These are phyloP conservation scores for Solanum peruvianum DNA, from an alignment of 257 asterid species.

Conservation along the genomic window DNA sequence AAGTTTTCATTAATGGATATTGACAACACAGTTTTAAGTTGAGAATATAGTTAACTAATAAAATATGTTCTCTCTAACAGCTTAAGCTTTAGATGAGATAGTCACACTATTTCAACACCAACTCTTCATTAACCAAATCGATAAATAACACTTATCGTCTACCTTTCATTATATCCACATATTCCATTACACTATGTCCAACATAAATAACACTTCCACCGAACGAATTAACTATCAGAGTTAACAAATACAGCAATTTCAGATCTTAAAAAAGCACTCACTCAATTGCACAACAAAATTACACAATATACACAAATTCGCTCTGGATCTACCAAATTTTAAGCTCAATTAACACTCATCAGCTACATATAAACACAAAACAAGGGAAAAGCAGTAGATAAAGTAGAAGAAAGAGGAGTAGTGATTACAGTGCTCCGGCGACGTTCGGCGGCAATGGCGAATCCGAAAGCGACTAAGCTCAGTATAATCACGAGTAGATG, in stretches of 20 bases:
- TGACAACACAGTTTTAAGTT: not conserved
- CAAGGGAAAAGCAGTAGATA: not conserved
- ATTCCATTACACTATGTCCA: not conserved
- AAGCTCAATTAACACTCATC: not conserved
- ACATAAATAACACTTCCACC: not conserved
- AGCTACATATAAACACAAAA: not conserved
- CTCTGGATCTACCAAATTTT: not conserved
- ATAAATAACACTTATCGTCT: too few relatives aligned
- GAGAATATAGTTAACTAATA: too few relatives aligned
- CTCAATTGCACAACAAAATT: not conserved
- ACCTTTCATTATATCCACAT: not conserved
- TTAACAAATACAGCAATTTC: not conserved
- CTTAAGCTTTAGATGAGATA: not conserved
- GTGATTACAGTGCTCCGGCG: slow-evolving; percentile 70
- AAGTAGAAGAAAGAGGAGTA: not conserved
- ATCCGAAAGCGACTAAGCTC: slow-evolving; percentile 84
- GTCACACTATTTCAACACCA: too few relatives aligned
- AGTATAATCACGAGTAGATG: slow-evolving; percentile 65
- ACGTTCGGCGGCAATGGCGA: slow-evolving; percentile 88
- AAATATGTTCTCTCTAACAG: too few relatives aligned
- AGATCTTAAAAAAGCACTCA: not conserved
- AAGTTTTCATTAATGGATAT: not conserved
- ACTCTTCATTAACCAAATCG: not conserved
- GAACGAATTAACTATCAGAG: not conserved
- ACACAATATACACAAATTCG: not conserved